Evolutionary conservation across 331 rosid genomes (phyloP), one percentile per base, ranked within the genome.

Genomic region (Cydonia oblonga): DNA sequence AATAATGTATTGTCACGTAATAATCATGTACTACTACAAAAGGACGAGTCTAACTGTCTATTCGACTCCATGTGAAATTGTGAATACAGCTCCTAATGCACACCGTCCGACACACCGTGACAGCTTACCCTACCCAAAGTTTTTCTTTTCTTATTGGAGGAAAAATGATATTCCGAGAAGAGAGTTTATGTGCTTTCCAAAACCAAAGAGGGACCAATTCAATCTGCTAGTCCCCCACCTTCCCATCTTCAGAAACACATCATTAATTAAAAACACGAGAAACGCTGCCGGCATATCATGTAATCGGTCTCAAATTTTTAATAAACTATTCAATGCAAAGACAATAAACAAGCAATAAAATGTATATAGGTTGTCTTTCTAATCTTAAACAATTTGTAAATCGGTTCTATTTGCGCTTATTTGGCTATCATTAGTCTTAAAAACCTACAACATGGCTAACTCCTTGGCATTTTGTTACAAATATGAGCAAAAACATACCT

Each of bases 401-500:
- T 49, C 22, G 10, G 22, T 49, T 49, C 1, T 49, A 49, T 49
- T 49, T 49, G 56, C 61, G 23, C 42, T 19, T 62, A 16, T 12
- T 42, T 40, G 1, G 4, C 14, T 1, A 3, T 22, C 2, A 69
- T 69, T 69, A 69, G 12, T 24, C 33, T 44, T 16, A 30, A 40
- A 11, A 40, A 40, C 46, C 46, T 40, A 40, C 46, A 40, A 11
- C 46, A 40, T 40, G 46, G 46, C 46, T 11, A 40, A 40, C 4
- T 40, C 15, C 3, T 35, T 9, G 5, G 46, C 46, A 40, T 10
- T 40, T 40, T 3, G 46, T 40, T 40, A 40, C 46, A 40, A 32
- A 20, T 49, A 78, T 68, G 12, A 29, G 26, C 10, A 64, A 57
- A 18, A 53, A 72, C 83, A 20, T 78, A 93, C 98, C 97, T 82